These are phyloP conservation scores for Wickerhamiella brachini DNA, from an alignment of 805 yeast species.

Conservation along the genomic window DNA sequence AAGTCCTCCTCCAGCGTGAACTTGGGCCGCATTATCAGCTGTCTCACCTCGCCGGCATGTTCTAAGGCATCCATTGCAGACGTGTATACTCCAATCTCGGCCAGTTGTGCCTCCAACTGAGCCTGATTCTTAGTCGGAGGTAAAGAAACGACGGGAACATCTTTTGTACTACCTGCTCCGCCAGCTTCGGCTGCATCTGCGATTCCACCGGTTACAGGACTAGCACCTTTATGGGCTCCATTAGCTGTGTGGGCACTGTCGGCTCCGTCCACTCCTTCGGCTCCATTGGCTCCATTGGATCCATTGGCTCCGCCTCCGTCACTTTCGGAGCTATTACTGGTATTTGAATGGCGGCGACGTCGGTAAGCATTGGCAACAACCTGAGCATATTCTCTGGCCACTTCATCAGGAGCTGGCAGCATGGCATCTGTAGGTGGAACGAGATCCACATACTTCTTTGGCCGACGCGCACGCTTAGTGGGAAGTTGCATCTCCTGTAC, in stretches of 20 bases:
- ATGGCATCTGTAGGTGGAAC: not conserved
- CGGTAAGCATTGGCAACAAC: not conserved
- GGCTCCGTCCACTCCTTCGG: no score
- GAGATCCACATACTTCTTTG: not conserved
- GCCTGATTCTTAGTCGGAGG: not conserved
- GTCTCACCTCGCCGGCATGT: not conserved
- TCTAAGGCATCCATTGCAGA: no score
- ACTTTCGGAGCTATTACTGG: not conserved
- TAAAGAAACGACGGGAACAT: no score
- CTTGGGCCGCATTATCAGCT: constrained; percentile 8
- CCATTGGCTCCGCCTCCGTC: not conserved
- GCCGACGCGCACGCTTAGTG: not conserved
- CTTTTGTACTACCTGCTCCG: no score
- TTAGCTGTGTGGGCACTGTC: no score
- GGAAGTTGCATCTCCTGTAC: not conserved
- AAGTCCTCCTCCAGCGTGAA: constrained; percentile 21
- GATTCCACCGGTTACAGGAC: no score
- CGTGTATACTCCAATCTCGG: not conserved
- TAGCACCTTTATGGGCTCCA: no score
- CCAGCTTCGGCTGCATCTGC: no score
- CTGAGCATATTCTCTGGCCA: not conserved
- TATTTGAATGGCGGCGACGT: not conserved
- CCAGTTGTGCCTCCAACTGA: not conserved
- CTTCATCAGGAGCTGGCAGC: not conserved
- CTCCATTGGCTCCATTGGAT: no score